Evolutionary conservation across 108 stramenopile genomes (phyloP).

Genomic region (Cyclotella kingstonii): DNA sequence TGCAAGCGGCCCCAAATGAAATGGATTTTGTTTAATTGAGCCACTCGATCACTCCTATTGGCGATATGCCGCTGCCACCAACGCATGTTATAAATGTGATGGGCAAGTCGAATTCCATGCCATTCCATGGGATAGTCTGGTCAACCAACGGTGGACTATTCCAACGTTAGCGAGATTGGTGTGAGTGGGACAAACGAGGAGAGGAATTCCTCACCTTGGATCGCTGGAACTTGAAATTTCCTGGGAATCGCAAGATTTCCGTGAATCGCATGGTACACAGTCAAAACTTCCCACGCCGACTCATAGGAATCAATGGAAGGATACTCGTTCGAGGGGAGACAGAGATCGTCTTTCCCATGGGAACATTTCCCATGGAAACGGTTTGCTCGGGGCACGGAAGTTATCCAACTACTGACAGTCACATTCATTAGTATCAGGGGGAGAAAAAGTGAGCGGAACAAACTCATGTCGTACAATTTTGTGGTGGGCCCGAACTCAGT

Average conservation of each 20-base stretch:
- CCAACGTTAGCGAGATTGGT: too few relatives aligned
- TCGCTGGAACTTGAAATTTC: constrained; percentile 51
- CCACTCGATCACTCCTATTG: constrained; percentile 53
- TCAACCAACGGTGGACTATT: too few relatives aligned
- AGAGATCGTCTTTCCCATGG: neutral
- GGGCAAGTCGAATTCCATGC: constrained; percentile 63
- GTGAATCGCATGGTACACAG: constrained; percentile 50
- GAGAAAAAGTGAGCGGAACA: too few relatives aligned
- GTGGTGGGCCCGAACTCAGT: too few relatives aligned
- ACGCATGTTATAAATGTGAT: constrained; percentile 73
- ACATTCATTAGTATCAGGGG: too few relatives aligned
- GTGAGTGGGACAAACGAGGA: too few relatives aligned
- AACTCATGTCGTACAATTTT: too few relatives aligned
- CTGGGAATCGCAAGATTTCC: constrained; percentile 63
- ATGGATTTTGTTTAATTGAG: constrained; percentile 65
- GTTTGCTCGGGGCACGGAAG: too few relatives aligned
- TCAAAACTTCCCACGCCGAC: constrained; percentile 49
- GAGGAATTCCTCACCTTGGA: constrained; percentile 36
- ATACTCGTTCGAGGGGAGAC: neutral
- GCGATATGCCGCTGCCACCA: constrained; percentile 78
- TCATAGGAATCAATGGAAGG: constrained; percentile 42
- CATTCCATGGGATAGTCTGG: constrained; percentile 58
- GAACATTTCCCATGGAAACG: too few relatives aligned
- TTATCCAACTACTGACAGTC: too few relatives aligned
- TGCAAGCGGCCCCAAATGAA: constrained; percentile 87